These are phyloP conservation scores for Eurotiales sp. DNA, from an alignment of 2,329 filamentous ascomycete genomes.

Conservation along the genomic window DNA sequence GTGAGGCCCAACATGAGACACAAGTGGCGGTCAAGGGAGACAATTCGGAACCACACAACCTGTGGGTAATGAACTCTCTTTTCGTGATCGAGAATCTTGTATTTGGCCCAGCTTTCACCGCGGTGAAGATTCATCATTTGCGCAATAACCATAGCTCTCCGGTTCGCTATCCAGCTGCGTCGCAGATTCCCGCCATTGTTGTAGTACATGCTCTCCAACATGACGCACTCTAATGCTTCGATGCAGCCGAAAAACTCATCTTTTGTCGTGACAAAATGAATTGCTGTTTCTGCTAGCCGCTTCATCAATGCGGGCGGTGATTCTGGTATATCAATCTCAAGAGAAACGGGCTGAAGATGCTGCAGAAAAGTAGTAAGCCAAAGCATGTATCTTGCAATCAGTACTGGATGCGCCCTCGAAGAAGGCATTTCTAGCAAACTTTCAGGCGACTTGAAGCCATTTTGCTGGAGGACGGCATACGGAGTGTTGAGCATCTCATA, in stretches of 20 bases:
- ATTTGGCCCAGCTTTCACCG: background rate
- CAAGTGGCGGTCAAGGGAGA: background rate
- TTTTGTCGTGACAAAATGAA: constrained; percentile 31
- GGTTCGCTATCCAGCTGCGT: constrained; percentile 35
- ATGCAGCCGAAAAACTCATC: constrained; percentile 36
- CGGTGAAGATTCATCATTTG: constrained; percentile 38
- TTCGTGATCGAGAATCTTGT: background rate
- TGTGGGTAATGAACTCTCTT: background rate
- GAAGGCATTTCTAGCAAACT: background rate
- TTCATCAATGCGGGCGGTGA: constrained; percentile 23
- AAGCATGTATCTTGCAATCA: constrained; percentile 48
- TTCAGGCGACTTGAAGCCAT: background rate
- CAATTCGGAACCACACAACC: background rate
- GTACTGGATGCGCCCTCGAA: constrained; percentile 41
- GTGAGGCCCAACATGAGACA: background rate
- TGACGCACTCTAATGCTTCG: constrained; percentile 42
- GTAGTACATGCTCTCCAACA: constrained; percentile 40
- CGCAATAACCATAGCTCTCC: constrained; percentile 38
- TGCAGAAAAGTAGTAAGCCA: constrained; percentile 47
- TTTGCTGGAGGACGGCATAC: background rate
- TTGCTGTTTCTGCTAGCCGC: constrained; percentile 28
- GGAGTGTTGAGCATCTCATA: background rate
- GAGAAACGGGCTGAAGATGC: background rate
- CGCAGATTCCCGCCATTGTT: constrained; percentile 39
- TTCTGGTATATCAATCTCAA: background rate